A percentile compares a stretch with the other conserved stretches of the same genome.
Evolutionary conservation across 148 eudicot species (phyloP).

Genomic region (Rhododendron kiyosumense): DNA sequence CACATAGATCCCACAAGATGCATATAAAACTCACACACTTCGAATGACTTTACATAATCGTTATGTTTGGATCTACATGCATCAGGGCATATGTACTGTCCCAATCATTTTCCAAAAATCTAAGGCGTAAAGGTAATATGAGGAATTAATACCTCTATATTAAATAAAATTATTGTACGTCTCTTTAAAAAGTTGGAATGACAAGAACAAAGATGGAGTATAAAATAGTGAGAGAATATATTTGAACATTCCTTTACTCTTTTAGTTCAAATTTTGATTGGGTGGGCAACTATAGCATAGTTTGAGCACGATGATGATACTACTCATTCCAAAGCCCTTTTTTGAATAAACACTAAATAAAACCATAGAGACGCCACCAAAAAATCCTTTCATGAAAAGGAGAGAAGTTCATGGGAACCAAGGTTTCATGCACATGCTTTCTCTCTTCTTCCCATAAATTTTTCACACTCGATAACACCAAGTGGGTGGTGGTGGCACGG

Average conservation of each 20-base stretch:
- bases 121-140: neutral
- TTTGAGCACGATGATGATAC: slow-evolving; percentile 8
- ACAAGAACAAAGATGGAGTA: too few relatives aligned
- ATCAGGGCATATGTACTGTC: neutral
- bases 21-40: neutral
- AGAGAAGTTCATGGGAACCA: slow-evolving; percentile 14
- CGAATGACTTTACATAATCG: neutral
- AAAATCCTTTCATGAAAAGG: slow-evolving; percentile 20
- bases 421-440: slow-evolving; percentile 28
- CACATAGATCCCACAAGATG: too few relatives aligned
- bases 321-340: slow-evolving; percentile 15
- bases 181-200: neutral
- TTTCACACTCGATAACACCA: slow-evolving; percentile 11
- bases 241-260: too few relatives aligned
- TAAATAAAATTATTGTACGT: neutral
- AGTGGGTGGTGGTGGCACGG: neutral
- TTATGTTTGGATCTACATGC: neutral
- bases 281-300: neutral
- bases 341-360: neutral
- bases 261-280: neutral
- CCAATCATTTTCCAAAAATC: neutral
- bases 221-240: too few relatives aligned
- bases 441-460: slow-evolving; percentile 18
- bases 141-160: neutral
- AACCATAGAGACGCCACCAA: slow-evolving; percentile 10